Conservation (phyloP, 2,329 filamentous ascomycete genomes). For the Pseudogymnoascus sp. region DNA sequence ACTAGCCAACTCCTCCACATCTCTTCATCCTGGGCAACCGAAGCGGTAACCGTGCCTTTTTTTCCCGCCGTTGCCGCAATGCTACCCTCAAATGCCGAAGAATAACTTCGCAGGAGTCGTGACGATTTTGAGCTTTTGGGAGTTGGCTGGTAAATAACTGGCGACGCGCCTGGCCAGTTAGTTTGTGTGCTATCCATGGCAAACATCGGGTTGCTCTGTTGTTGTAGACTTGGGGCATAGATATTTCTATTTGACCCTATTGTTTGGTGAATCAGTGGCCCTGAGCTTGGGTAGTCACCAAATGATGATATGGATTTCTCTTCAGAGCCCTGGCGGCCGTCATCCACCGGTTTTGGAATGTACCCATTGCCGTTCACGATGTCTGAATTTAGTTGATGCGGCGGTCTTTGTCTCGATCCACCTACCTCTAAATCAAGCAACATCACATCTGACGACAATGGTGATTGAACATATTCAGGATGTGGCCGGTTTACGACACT, state of each 20-base stretch:
- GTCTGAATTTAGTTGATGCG: neutral
- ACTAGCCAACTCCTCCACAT: conserved; percentile 25
- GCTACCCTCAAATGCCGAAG: conserved; percentile 17
- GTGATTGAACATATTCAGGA: conserved; percentile 6
- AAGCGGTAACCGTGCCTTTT: neutral
- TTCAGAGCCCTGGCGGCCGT: neutral
- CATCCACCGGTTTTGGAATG: neutral
- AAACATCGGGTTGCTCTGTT: neutral
- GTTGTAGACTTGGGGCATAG: neutral
- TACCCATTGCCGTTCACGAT: neutral
- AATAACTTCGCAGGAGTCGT: conserved; percentile 16
- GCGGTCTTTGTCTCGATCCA: neutral
- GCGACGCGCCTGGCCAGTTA: neutral
- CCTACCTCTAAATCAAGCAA: conserved; percentile 17
- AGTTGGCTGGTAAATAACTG: conserved; percentile 20
- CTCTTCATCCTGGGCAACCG: conserved; percentile 20
- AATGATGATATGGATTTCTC: neutral
- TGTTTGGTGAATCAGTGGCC: neutral
- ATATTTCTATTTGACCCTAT: neutral
- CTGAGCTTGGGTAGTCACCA: neutral
- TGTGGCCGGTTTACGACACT: conserved; percentile 13
- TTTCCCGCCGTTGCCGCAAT: conserved; percentile 21
- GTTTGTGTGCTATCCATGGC: neutral
- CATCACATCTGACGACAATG: conserved; percentile 23
- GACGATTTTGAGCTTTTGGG: conserved; percentile 20